Percentiles rank a stretch among this genome's conserved stretches.
These are phyloP conservation scores for Colletotrichum noveboracense DNA, from an alignment of 2,329 filamentous ascomycete genomes.

Conservation along the genomic window DNA sequence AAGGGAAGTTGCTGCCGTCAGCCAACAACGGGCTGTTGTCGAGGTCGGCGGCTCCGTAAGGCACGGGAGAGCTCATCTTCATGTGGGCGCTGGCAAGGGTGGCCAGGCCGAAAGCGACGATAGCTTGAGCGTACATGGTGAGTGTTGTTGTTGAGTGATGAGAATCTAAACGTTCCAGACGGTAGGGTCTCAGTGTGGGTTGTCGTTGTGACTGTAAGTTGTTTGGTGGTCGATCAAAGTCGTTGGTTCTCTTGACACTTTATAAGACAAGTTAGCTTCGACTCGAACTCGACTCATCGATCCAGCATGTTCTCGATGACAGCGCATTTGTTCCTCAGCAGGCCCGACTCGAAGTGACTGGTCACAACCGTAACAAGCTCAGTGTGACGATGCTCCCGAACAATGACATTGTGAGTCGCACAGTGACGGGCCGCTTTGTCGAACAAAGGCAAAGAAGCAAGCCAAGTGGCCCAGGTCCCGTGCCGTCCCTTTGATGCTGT, in stretches of 20 bases:
- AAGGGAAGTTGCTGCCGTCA: constrained; percentile 54
- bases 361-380: neutral
- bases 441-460: constrained; percentile 10
- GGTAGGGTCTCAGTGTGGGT: constrained; percentile 26
- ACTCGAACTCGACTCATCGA: neutral
- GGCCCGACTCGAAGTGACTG: constrained; percentile 17
- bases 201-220: constrained; percentile 20
- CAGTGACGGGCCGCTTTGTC: constrained; percentile 5
- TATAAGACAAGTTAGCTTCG: constrained; percentile 7
- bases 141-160: constrained; percentile 35
- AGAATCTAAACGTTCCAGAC: constrained; percentile 47
- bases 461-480: neutral
- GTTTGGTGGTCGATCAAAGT: neutral
- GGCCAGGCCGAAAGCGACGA: constrained; percentile 61
- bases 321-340: constrained; percentile 13
- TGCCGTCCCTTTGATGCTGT: neutral
- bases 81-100: constrained; percentile 76
- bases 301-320: constrained; percentile 9
- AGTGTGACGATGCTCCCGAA: constrained; percentile 8
- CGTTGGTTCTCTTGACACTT: constrained; percentile 14
- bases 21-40: constrained; percentile 56
- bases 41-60: constrained; percentile 52
- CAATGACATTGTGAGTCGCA: constrained; percentile 17
- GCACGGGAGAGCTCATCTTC: constrained; percentile 70
- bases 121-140: constrained; percentile 57